Evolutionary conservation across 768 basidiomycete genomes (phyloP), one percentile per base, ranked within the genome.

Genomic region (Tylopilus sp.): DNA sequence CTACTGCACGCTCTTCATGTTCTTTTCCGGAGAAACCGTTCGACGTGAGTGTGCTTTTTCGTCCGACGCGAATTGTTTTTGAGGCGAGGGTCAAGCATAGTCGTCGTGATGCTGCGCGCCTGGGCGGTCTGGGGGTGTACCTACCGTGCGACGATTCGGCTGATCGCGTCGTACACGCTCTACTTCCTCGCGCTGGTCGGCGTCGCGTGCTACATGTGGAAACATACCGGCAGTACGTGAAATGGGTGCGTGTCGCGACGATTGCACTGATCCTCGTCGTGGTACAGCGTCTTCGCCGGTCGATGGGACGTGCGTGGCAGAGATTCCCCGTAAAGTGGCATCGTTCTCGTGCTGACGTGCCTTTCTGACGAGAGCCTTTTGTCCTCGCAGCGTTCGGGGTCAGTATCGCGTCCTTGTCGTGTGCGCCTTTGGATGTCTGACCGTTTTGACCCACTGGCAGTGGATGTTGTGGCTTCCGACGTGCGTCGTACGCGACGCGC

Each of bases 121-220:
- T 59, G 62, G 60, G 60, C 57, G 7, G 50, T 54, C 21, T 63
- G 60, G 57, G 61, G 60, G 2, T 62, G 60, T 34, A 45, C 29
- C 10, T 43, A 48, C 19, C 48, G 50, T 17, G 31, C n/a, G 14
- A 43, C 50, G 1, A 11, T 50, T n/a, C 37, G 17, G 16, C 30
- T 63, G n/a, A 33, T 62, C 2, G 8, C 24, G 14, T 13, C 53
- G n/a, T 63, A 59, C 26, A 24, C 45, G 0, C 1, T 48, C 26
- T 62, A 63, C 43, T 6, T 56, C 11, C 0, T 52, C 14, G 11
- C 44, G 14, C 13, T 61, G 22, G 24, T 62, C 16, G 53, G 33
- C 12, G 17, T 50, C 22, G 14, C 54, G 8, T 40, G 13, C 33
- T 59, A 59, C 26, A 19, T 50, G 26, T 57, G 52, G 52, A n/a